These are phyloP conservation scores for Grosmannia serpens DNA, from an alignment of 2,329 filamentous ascomycete species.

Conservation along the genomic window DNA sequence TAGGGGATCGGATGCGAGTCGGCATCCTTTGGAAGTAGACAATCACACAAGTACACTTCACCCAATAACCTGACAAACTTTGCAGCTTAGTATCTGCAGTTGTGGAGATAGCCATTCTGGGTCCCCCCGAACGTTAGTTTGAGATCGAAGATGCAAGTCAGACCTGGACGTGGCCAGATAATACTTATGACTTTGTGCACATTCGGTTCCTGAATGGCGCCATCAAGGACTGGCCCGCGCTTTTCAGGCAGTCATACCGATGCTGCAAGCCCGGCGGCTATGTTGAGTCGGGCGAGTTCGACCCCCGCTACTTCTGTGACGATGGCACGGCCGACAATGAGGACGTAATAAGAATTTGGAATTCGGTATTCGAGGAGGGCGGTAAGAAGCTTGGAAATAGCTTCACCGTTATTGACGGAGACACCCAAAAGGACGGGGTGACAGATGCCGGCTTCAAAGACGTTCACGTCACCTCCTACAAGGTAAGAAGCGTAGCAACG, in stretches of 20 bases:
- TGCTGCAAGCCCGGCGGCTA: slow-evolving; percentile 38
- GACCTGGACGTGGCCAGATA: slow-evolving; percentile 34
- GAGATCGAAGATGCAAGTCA: slow-evolving; percentile 40
- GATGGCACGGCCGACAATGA: slow-evolving; percentile 25
- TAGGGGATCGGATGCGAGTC: no score
- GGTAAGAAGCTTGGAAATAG: slow-evolving; percentile 2
- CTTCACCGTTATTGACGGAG: slow-evolving; percentile 1
- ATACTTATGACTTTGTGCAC: slow-evolving; percentile 37
- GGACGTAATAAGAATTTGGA: no score
- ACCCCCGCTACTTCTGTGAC: slow-evolving; percentile 28
- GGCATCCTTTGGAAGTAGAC: no score
- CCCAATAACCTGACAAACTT: no score
- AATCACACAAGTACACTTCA: no score
- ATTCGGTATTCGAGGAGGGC: slow-evolving; percentile 1
- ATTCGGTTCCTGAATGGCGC: slow-evolving; percentile 33
- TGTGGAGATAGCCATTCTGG: slow-evolving; percentile 35
- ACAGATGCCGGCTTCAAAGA: slow-evolving; percentile 28
- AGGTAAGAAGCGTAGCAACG: neutral
- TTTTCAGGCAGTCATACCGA: slow-evolving; percentile 31
- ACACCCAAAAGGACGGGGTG: neutral
- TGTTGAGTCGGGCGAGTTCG: slow-evolving; percentile 33
- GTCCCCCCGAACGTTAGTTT: slow-evolving; percentile 49
- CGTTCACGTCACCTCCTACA: slow-evolving; percentile 12
- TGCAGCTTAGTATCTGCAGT: no score
- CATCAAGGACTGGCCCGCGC: slow-evolving; percentile 25